Base-by-base conservation (phyloP, 352 stramenopile species). In the Thalassiosira mediterranea region DNA sequence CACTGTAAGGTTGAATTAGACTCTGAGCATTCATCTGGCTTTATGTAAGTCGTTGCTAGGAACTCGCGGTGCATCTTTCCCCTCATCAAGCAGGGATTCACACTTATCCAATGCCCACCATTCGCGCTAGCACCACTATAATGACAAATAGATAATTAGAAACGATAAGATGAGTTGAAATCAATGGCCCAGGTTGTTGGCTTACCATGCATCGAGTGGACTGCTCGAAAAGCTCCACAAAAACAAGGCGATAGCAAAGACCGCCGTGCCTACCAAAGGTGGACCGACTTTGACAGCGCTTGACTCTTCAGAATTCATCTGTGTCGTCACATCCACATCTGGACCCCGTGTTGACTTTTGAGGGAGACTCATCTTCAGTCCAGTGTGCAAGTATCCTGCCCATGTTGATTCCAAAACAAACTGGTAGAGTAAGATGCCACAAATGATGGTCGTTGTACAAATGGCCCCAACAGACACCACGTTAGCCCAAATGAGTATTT, bases 361-460 rank as follows among this genome's bases (percentile, higher is more conserved):
- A n/a, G n/a, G n/a, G n/a, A n/a, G n/a, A n/a, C 13, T 44, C 0
- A 42, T 19, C 54, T 64, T 26, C 38, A 21, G 10, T 49, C 34
- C 53, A 52, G 29, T 46, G 15, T 48, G 29, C 7, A 29, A 25
- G 25, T 79, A 80, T 3, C 51, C 60, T 51, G 34, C n/a, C 69
- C 76, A 81, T 17, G 69, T 74, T 44, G 49, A 70, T 60, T 77
- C 76, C 13, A 81, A 51, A 29, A 84, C 46, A 0, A 31, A 40
- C 47, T 81, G 70, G 48, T 81, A 81, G 4, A 77, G 31, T 3
- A 77, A 40, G 4, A 79, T 49, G 4, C 76, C 76, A n/a, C 25
- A 65, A 61, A 77, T 56, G 3, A 80, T 65, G 1, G 49, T 64
- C 11, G 72, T 54, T 8, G 56, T 77, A 21, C 23, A 37, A 47